Base-by-base conservation (phyloP, 176 grass and related monocot genomes). In the Cenchrus fungigraminus region DNA sequence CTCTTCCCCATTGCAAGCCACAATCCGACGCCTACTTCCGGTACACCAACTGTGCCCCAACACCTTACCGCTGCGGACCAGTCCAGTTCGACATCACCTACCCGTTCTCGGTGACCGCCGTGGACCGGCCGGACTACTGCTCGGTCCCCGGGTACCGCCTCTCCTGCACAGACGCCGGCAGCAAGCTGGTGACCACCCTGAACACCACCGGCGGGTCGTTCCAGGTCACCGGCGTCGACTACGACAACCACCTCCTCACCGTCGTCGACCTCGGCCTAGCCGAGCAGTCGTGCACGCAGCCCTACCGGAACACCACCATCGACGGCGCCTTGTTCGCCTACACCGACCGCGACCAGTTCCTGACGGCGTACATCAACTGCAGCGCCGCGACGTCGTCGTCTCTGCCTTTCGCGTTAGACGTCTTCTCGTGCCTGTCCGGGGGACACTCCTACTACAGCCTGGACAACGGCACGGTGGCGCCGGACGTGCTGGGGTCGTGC, bases 291-390 rank as follows among this genome's bases (percentile, higher is more conserved):
- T 89, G 82, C 44, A 19, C 6, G 7, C 20, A 80, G 54, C 37
- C 0, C 4, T 86, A 64, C 19, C 73, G 1, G 56, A 65, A 78
- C 88, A 86, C 88, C 0, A 90, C 79, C 79, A 73, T 90, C 83
- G 12, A 90, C 46, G 28, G 2, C 4, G 6, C 64, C 73, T 1
- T 0, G 65, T 90, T 90, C 78, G 2, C 42, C 4, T 90, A 77
- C 78, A 78, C 83, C 1, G 78, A 90, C 34, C 34, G 55, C 0
- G 83, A 82, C 50, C 78, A 64, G 22, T 72, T 72, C 72, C 45
- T 86, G 72, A 86, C 78, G 0, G 83, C 32, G 2, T 86, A 89
- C 55, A 12, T 82, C 47, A 86, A 90, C 55, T 90, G 78, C 65
- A 90, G 0, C 17, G 13, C 40, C 0, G 19, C 1, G 0, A 45